Evolutionary conservation across 331 rosid species (phyloP).

Genomic region (Acacia pycnantha): DNA sequence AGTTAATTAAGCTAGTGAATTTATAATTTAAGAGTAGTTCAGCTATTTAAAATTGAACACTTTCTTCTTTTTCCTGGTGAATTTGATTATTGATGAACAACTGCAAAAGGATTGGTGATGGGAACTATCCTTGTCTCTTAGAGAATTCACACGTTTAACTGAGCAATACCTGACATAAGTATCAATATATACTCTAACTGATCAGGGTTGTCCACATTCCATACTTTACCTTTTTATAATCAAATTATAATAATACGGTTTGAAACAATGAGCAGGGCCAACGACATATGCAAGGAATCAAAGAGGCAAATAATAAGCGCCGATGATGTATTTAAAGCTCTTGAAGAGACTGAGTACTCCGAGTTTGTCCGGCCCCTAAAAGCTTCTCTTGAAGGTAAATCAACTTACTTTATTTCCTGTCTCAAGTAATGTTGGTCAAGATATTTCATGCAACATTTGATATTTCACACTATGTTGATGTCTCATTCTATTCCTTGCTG

Average conservation of each 20-base stretch:
- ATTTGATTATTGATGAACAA: background rate
- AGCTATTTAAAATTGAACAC: background rate
- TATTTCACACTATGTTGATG: background rate
- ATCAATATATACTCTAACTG: background rate
- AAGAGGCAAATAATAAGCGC: slow-evolving; percentile 84
- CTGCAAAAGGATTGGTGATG: background rate
- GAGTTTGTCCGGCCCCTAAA: slow-evolving; percentile 69
- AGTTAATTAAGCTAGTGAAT: background rate
- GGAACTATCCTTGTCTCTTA: background rate
- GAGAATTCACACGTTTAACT: background rate
- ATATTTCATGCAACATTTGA: background rate
- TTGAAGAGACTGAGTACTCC: slow-evolving; percentile 84
- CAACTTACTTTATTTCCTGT: background rate
- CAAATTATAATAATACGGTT: background rate
- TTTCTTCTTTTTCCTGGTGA: background rate
- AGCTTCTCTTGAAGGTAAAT: slow-evolving; percentile 69
- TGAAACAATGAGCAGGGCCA: slow-evolving; percentile 58
- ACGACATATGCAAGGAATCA: slow-evolving; percentile 87
- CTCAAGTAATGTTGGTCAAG: background rate
- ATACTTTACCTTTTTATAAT: background rate
- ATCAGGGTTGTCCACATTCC: background rate
- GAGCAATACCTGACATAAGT: background rate
- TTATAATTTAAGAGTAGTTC: background rate
- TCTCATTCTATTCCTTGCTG: background rate
- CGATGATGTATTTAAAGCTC: slow-evolving; percentile 77